Percentiles rank a stretch among this genome's conserved stretches.
Conservation (phyloP, 225 moss, liverwort and hornwort species). For the Sphagnum contortum region DNA sequence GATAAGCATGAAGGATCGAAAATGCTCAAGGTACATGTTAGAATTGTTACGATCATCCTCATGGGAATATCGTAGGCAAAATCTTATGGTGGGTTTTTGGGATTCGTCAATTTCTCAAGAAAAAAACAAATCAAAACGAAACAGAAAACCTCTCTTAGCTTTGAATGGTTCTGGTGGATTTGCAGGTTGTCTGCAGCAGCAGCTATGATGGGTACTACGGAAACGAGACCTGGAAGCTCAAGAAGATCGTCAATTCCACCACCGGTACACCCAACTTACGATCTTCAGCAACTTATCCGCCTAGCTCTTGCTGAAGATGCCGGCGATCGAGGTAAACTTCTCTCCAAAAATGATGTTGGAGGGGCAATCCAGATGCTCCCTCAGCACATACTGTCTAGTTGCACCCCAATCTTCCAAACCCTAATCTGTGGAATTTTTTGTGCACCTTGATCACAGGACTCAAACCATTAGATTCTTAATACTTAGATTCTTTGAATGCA, state of each 20-base stretch:
- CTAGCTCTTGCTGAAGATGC: slow-evolving; percentile 78
- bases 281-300: slow-evolving; percentile 66
- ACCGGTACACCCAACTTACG: slow-evolving; percentile 77
- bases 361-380: not conserved
- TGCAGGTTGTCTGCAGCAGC: not conserved
- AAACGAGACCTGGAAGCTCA: slow-evolving; percentile 5
- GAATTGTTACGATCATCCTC: no score
- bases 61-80: no score
- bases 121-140: no score
- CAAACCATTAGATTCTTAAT: no score
- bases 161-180: no score
- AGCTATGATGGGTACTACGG: slow-evolving; percentile 7
- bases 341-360: not conserved
- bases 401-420: not conserved
- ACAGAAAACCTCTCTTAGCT: no score
- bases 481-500: no score
- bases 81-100: no score
- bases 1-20: no score
- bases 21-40: no score
- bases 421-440: not conserved
- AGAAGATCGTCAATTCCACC: slow-evolving; percentile 36
- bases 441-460: no score
- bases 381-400: not conserved
- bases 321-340: slow-evolving; percentile 59
- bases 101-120: no score